Conservation (phyloP, 495 filamentous ascomycete species). For the Aspergillus nanangensis region DNA sequence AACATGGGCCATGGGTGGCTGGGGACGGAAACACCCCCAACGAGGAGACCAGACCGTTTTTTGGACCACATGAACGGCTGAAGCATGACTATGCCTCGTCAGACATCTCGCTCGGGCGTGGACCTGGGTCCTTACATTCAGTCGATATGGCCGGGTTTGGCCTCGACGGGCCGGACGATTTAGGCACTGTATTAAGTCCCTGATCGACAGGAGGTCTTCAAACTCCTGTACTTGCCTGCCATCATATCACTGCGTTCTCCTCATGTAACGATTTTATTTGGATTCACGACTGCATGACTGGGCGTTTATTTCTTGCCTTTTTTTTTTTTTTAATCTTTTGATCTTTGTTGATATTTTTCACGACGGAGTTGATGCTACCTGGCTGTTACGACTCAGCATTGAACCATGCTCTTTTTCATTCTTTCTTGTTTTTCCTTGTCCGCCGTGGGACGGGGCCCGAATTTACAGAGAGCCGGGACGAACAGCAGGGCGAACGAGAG, state of each 20-base stretch:
- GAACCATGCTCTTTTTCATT: constrained; percentile 12
- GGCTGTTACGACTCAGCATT: constrained; percentile 33
- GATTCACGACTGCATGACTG: constrained; percentile 46
- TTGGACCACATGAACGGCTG: constrained; percentile 43
- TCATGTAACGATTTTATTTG: constrained; percentile 43
- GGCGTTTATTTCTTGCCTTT: constrained; percentile 34
- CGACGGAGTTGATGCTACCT: constrained; percentile 33
- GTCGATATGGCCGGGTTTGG: constrained; percentile 48
- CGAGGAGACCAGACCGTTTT: constrained; percentile 45
- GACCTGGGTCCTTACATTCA: constrained; percentile 43
- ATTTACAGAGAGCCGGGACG: not conserved
- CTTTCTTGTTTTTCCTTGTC: constrained; percentile 8
- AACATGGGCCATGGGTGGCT: constrained; percentile 42
- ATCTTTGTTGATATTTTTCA: constrained; percentile 13
- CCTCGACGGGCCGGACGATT: constrained; percentile 36
- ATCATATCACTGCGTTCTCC: constrained; percentile 32
- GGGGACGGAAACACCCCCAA: constrained; percentile 49
- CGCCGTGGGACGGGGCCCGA: not conserved
- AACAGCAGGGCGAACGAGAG: not conserved
- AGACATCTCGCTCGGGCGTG: constrained; percentile 42
- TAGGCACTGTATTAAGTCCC: constrained; percentile 35
- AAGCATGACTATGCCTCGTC: constrained; percentile 49
- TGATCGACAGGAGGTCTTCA: constrained; percentile 8
- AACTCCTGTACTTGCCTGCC: constrained; percentile 23
- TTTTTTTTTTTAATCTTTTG: constrained; percentile 2